Conservation (phyloP, 2,329 filamentous ascomycete genomes). For the Microdochium paspali region DNA sequence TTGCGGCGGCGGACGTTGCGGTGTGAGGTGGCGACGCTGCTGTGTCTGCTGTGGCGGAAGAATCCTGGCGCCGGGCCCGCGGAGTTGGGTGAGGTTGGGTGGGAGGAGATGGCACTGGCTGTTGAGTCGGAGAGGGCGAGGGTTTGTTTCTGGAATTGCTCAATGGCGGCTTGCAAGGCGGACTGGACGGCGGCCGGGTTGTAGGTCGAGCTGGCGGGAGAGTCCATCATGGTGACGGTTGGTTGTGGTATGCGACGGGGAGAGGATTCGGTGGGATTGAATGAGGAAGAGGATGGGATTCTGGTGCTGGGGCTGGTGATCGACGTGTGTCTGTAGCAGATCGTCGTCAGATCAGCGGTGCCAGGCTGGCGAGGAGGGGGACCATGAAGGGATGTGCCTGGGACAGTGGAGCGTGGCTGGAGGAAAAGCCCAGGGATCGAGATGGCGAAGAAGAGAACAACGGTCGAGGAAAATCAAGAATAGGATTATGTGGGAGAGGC, state of each 20-base stretch:
- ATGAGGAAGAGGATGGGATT: background rate
- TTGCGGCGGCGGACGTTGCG: slow-evolving; percentile 2
- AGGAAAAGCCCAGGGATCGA: background rate
- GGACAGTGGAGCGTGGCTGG: background rate
- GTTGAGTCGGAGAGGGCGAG: background rate
- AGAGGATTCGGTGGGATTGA: background rate
- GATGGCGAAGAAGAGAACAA: background rate
- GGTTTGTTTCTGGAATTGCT: background rate
- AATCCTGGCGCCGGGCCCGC: background rate
- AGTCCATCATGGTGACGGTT: background rate
- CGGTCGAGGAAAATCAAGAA: background rate
- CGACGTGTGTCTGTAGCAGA: background rate
- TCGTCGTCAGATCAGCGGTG: background rate
- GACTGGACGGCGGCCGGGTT: background rate
- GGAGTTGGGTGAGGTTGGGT: background rate
- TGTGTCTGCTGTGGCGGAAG: background rate
- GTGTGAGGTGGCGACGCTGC: background rate
- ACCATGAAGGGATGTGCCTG: background rate
- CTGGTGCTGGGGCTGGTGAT: background rate
- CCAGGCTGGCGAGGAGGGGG: background rate
- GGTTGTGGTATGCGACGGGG: background rate
- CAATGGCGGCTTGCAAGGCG: background rate
- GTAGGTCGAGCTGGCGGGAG: background rate
- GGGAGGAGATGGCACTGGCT: background rate
- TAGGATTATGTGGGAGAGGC: background rate